Evolutionary conservation across 139 green algal genomes (phyloP), one percentile per base, ranked within the genome.

Genomic region (Gonium pectorale): DNA sequence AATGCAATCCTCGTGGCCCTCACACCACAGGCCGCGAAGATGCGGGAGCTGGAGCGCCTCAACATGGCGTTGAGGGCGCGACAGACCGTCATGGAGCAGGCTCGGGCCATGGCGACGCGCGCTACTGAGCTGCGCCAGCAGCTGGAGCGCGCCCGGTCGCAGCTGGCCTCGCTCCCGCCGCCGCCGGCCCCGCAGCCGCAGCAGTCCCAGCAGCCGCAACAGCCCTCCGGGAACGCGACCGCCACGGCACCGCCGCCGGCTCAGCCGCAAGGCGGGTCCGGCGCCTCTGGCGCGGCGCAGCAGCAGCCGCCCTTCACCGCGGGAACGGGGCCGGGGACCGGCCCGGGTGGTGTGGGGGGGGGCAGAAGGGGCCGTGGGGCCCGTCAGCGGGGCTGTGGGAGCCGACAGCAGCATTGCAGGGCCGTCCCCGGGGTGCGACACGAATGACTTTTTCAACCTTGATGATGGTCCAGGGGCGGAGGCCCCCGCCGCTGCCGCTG

Each of bases 81-180:
- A 13, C 49, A 64, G 31, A 49, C 40, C 6, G 35, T 35, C 71
- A 37, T 66, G 49, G 49, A 79, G 51, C 46, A 64, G 5, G 71
- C 71, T 31, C 31, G 31, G 33, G 46, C 21, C 17, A 31, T 46
- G 71, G 71, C 71, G 11, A 49, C 49, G 2, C 49, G 33, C 1
- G 71, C 71, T 26, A 46, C 13, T 5, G 71, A 79, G 71, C 46
- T 67, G 46, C 71, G 71, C 31, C 71, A 66, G 71, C 71, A 79
- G 31, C 49, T 79, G 49, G 71, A 67, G 33, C 49, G 49, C 21
- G 33, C 51, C 31, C 49, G 71, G 17, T 22, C 49, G 49, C 71
- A 79, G 49, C 71, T 79, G 46, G 71, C 71, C 8, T 35, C 49
- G 40, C 54, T 79, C 29, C 27, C 29, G n/a, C n/a, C n/a, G n/a